phyloP scores from a whole-genome alignment of 768 basidiomycete genomes.

The Phlebiopsis flavidoalba region DNA sequence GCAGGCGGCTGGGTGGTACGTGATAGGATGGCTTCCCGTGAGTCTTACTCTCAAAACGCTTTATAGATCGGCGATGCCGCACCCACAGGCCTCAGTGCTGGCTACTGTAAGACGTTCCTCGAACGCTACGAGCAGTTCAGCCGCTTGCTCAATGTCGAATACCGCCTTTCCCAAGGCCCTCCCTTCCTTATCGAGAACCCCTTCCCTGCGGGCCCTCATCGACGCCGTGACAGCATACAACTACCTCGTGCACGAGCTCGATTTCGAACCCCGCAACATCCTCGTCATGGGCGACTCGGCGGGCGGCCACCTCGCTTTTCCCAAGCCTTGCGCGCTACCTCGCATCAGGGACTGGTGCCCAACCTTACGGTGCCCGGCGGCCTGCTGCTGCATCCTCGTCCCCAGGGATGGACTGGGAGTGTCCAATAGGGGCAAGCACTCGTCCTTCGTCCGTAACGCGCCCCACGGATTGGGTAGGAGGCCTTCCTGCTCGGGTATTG shows the following conservation, averaged over 20 bases:
- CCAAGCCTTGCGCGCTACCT: slow-evolving; percentile 33
- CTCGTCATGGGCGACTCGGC: slow-evolving; percentile 51
- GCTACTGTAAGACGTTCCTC: slow-evolving; percentile 1
- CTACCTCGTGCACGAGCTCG: slow-evolving; percentile 39
- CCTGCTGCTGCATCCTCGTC: slow-evolving; percentile 30
- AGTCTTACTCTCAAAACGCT: not conserved
- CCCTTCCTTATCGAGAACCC: slow-evolving; percentile 31
- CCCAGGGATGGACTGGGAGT: slow-evolving; percentile 18
- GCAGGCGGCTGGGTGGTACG: slow-evolving; percentile 11
- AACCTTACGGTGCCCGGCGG: slow-evolving; percentile 23
- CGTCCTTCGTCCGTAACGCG: not conserved
- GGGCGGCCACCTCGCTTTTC: slow-evolving; percentile 44
- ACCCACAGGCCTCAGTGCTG: not conserved
- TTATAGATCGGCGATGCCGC: slow-evolving; percentile 7
- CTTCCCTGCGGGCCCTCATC: slow-evolving; percentile 47
- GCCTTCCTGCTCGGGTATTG: slow-evolving; percentile 11
- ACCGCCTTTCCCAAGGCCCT: slow-evolving; percentile 32
- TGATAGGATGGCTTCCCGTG: not conserved
- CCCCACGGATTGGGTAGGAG: slow-evolving; percentile 10
- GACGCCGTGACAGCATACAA: slow-evolving; percentile 47
- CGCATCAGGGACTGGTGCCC: slow-evolving; percentile 9
- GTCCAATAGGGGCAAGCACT: not conserved
- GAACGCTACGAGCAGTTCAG: slow-evolving; percentile 4
- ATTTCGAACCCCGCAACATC: slow-evolving; percentile 39
- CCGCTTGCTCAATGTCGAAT: slow-evolving; percentile 39